Percentiles rank a stretch among this genome's conserved stretches.
Conservation (phyloP, 371 early-diverging fungal genomes). For the Syncephalastrum sp. region DNA sequence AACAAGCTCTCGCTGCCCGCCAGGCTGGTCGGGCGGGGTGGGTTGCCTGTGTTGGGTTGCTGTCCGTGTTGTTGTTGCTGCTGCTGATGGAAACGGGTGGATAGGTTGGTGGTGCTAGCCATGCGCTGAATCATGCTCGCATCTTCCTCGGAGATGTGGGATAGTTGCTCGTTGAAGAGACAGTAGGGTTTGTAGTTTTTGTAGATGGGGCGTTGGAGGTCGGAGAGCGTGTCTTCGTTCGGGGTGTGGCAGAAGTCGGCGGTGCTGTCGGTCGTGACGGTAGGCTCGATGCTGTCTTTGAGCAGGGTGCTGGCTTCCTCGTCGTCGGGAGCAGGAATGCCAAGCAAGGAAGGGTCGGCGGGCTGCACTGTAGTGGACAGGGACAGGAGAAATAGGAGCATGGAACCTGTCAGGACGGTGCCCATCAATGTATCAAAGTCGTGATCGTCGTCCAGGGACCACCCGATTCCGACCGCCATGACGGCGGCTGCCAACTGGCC, state of each 20-base stretch:
- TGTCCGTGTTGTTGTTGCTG: slow-evolving; percentile 2
- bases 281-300: slow-evolving; percentile 10
- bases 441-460: slow-evolving; percentile 40
- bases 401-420: slow-evolving; percentile 30
- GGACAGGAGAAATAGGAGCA: slow-evolving; percentile 33
- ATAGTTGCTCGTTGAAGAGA: slow-evolving; percentile 20
- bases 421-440: slow-evolving; percentile 48
- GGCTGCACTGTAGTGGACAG: slow-evolving; percentile 38
- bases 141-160: slow-evolving; percentile 27
- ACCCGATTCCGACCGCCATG: slow-evolving; percentile 33
- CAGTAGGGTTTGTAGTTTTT: slow-evolving; percentile 19
- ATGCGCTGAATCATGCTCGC: slow-evolving; percentile 19
- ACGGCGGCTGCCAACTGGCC: slow-evolving; percentile 29
- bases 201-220: not conserved
- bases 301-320: slow-evolving; percentile 11
- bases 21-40: no score
- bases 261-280: slow-evolving; percentile 9
- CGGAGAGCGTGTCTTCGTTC: no score
- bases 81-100: slow-evolving; percentile 6
- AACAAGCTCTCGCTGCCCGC: no score
- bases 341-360: slow-evolving; percentile 26
- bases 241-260: no score
- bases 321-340: slow-evolving; percentile 1
- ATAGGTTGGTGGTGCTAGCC: slow-evolving; percentile 6
- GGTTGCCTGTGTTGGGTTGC: not conserved